phyloP scores from a whole-genome alignment of 2,329 filamentous ascomycete species.

The Coleophoma crateriformis region DNA sequence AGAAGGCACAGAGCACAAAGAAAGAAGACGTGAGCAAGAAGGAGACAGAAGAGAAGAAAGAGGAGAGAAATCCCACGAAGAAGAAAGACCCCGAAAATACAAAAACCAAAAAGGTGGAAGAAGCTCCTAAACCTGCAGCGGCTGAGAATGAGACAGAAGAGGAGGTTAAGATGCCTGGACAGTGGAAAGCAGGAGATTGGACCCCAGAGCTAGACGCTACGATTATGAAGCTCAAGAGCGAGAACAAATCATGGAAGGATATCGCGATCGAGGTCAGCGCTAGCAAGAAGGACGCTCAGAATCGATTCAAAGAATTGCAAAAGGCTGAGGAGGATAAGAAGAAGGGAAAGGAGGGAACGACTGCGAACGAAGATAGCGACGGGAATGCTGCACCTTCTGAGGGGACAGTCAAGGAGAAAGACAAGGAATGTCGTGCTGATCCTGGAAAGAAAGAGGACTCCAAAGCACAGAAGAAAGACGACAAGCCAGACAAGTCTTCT shows the following conservation, averaged over 20 bases:
- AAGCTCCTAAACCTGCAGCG: conserved; percentile 2
- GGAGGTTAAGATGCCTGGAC: conserved; percentile 1
- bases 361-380: not conserved
- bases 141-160: not conserved
- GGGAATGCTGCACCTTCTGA: not conserved
- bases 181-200: conserved; percentile 9
- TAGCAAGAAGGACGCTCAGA: conserved; percentile 3
- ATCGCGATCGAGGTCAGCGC: conserved; percentile 8
- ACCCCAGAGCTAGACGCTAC: conserved; percentile 18
- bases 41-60: not conserved
- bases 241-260: conserved; percentile 18
- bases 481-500: not conserved
- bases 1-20: conserved; percentile 3
- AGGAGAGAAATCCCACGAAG: not conserved
- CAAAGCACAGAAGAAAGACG: not conserved
- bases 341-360: conserved; percentile 2
- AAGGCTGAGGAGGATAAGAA: conserved; percentile 2
- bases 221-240: conserved; percentile 18
- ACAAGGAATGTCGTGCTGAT: not conserved
- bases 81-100: not conserved
- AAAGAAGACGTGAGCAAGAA: conserved; percentile 2
- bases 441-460: not conserved
- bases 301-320: conserved; percentile 4
- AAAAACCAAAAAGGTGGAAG: not conserved
- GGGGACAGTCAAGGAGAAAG: not conserved